Percentiles rank a stretch among this genome's conserved stretches.
phyloP scores from a whole-genome alignment of 345 rosid genomes.

The Euclidium syriacum region DNA sequence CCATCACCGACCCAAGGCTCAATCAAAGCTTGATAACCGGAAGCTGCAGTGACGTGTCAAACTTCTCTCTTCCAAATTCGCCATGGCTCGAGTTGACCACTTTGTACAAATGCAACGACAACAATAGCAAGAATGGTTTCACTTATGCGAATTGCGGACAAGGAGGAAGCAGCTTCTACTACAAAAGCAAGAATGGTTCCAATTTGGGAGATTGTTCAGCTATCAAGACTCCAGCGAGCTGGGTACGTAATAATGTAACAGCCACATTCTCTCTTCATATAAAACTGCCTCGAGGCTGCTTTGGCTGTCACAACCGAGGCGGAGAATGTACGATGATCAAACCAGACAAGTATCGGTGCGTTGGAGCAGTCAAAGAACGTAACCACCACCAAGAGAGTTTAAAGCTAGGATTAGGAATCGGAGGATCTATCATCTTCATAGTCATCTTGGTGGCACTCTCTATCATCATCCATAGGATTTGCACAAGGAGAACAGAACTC shows the following conservation, averaged over 20 bases:
- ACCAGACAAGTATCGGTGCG: neutral
- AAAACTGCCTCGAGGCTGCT: neutral
- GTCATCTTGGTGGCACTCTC: constrained; percentile 13
- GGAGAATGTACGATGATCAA: constrained; percentile 15
- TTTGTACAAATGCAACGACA: constrained; percentile 31
- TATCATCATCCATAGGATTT: constrained; percentile 1
- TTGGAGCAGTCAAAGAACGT: neutral
- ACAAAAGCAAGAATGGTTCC: too few relatives aligned
- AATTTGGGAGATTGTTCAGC: constrained; percentile 4
- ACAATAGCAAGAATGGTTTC: neutral
- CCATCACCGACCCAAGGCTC: constrained; percentile 18
- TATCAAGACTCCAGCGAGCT: constrained; percentile 16
- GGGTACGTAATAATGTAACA: neutral
- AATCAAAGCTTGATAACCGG: neutral
- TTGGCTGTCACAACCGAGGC: neutral
- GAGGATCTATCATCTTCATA: constrained; percentile 22
- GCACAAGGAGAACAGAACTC: constrained; percentile 17
- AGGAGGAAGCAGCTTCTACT: constrained; percentile 2
- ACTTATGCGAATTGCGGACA: neutral
- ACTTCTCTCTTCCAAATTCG: constrained; percentile 25
- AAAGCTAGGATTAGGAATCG: constrained; percentile 31
- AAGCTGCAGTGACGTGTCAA: constrained; percentile 25
- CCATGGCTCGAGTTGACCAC: constrained; percentile 13
- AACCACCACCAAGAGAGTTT: neutral
- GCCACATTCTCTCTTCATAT: constrained; percentile 24